Evolutionary conservation across 768 basidiomycete species (phyloP), one percentile per base, ranked within the genome.

Genomic region (Pisolithus marmoratus): DNA sequence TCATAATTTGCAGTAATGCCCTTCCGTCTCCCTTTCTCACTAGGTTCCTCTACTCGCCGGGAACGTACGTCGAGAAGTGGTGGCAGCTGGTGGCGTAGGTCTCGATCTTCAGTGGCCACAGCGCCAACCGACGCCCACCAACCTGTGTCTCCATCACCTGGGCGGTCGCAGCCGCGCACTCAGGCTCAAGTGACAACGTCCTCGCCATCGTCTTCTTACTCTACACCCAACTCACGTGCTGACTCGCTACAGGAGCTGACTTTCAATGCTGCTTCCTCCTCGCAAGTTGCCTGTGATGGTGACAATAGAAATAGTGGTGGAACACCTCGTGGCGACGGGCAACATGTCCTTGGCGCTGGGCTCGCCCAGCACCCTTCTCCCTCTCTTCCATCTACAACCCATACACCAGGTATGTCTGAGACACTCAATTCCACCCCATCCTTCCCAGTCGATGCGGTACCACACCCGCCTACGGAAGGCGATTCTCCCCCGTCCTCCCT

Each of bases 61-160:
- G 73, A 74, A 57, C 73, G 63, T 46, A 64, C 68, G 17, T 69
- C 71, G 17, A 72, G 73, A 37, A 69, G 69, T 26, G 74, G 76
- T 34, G 34, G 34, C 52, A 90, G 90, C 61, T 87, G 87, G 81
- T 90, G 89, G 89, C 73, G 88, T 50, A 67, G 89, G 59, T 89
- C 89, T 62, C 79, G 87, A n/a, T 90, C 90, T 72, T 85, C 85
- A 8, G 75, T 87, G 37, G 84, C 89, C 57, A 57, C 70, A 14
- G 72, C 77, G n/a, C 66, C 74, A 8, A 58, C 61, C 49, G 53
- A 50, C 42, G 59, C 52, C 49, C 58, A 50, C 62, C 50, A 56
- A 49, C 52, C 54, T 44, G 50, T 8, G 60, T 53, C 44, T 27
- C 14, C 44, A 27, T 26, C 24, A 8, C 4, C 29, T 11, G 24